phyloP scores from a whole-genome alignment of 495 filamentous ascomycete species.

The Aspergillus cavernicola region DNA sequence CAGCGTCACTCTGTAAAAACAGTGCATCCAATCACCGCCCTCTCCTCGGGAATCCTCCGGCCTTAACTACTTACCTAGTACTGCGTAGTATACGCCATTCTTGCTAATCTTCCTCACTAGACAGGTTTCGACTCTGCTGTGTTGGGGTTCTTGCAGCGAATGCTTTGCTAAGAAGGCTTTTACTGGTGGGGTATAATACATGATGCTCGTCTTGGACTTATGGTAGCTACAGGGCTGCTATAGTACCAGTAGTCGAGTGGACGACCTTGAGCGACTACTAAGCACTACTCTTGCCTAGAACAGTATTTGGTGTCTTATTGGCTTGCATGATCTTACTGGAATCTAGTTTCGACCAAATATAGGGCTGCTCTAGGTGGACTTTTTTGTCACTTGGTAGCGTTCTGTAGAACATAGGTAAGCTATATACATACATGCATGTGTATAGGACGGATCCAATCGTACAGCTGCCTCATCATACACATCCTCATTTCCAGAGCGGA shows the following conservation, averaged over 20 bases:
- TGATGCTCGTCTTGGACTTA: no score
- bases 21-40: slow-evolving; percentile 6
- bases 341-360: no score
- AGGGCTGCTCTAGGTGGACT: no score
- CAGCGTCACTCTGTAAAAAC: not conserved
- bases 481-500: slow-evolving; percentile 20
- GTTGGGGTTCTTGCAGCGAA: slow-evolving; percentile 7
- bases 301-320: not conserved
- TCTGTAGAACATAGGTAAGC: no score
- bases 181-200: not conserved
- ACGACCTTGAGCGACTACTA: no score
- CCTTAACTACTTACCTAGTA: not conserved
- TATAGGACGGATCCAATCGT: slow-evolving; percentile 7
- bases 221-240: no score
- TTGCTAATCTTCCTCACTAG: not conserved
- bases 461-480: slow-evolving; percentile 7
- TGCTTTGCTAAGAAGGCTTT: not conserved
- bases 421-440: slow-evolving; percentile 17
- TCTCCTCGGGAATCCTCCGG: slow-evolving; percentile 1
- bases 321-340: no score
- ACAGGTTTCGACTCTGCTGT: not conserved
- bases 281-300: slow-evolving; percentile 2
- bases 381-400: no score
- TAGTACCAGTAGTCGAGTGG: no score
- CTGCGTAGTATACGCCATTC: not conserved